Evolutionary conservation across 2,329 filamentous ascomycete genomes (phyloP), one percentile per base, ranked within the genome.

Genomic region (Shiraia sp.): DNA sequence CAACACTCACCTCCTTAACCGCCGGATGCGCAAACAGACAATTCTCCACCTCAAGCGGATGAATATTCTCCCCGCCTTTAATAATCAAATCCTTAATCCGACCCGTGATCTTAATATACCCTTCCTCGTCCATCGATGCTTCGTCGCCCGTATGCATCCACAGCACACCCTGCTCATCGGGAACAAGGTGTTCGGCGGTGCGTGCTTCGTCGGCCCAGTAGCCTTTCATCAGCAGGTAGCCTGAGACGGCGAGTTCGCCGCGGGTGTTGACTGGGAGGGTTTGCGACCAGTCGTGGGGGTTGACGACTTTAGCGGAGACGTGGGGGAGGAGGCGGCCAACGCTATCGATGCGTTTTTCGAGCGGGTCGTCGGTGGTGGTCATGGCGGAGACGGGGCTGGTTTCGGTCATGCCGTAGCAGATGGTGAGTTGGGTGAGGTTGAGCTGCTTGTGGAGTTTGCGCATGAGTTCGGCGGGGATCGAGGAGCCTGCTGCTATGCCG

Each of bases 101-200:
- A 3, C 91, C 90, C 1, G 90, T 96, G 61, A 97, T 96, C 55
- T 81, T 80, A 2, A 96, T 81, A 64, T 90, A 97, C 2, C 92
- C 93, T 19, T 90, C 78, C 4, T 71, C 76, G 47, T 95, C 89
- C 80, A 97, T 95, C 37, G 76, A 73, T 2, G 90, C 93, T 74
- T 97, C 92, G 61, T 99, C 93, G 14, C 93, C 93, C 0, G 87
- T 95, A 60, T 85, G 77, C 87, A 97, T 93, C 92, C 92, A 97
- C 13, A 86, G 63, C 32, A 77, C 80, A 5, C 77, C 76, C 1
- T 77, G 68, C 8, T 78, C 70, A 38, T 81, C 79, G 2, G 73
- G 65, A 14, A 85, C 75, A 61, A 86, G 77, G 4, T 86, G 89
- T 61, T 88, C 86, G 0, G 74, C 74, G 0, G 91, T 96, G 49